Evolutionary conservation across 2,329 filamentous ascomycete genomes (phyloP), one percentile per base, ranked within the genome.

Genomic region (Exophiala viscosa): DNA sequence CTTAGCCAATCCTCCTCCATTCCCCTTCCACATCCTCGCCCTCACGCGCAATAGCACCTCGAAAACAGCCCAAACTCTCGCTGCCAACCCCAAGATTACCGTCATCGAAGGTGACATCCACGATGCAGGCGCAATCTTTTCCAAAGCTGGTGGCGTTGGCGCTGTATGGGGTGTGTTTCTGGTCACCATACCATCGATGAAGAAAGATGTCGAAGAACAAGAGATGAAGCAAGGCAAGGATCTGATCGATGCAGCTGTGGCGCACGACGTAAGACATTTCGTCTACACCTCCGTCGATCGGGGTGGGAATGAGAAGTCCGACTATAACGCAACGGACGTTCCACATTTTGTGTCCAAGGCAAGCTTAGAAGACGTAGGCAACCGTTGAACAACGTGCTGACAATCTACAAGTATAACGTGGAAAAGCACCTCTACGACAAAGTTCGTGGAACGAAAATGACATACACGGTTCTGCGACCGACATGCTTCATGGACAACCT

Each of bases 251-350:
- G 78, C 75, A n/a, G 73, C 79, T 2, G 63, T 86, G 52, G 73
- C 76, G 20, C 66, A 78, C 20, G 73, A 74, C 10, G 79, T 86
- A 35, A 70, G 75, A 53, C 77, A 82, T 62, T 84, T 87, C 60
- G 76, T 87, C 40, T 87, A 85, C 68, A 79, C 75, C 28, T 81
- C 76, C 47, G 81, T 85, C 20, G 84, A 87, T 57, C 80, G 84
- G 35, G 81, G 82, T 39, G 82, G 83, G 41, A 75, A 79, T 35
- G 67, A 69, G 2, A 73, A 73, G 5, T 77, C 74, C 42, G 75
- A 77, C 61, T 73, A 75, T 3, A 76, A 76, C 55, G 70, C 75
- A 0, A 85, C 83, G 0, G 63, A 72, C 0, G 73, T 86, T 42
- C 79, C 81, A 0, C 83, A 87, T 65, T 87, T 87, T 65, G 73